Evolutionary conservation across 441 rosid genomes (phyloP).

Genomic region (Populus tomentosa): DNA sequence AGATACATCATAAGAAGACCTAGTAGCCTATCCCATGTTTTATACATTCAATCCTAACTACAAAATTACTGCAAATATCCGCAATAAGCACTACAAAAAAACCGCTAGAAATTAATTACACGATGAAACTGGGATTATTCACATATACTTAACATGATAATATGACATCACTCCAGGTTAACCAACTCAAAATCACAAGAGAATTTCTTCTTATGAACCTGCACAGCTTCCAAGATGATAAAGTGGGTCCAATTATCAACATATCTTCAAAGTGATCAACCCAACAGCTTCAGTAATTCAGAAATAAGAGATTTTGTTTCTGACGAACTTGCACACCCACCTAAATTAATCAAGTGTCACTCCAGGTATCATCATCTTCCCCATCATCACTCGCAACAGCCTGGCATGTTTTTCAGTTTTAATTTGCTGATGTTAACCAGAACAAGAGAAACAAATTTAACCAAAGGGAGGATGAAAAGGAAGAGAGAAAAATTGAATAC

Average conservation of each 20-base stretch:
- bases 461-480: not conserved
- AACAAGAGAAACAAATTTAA: not conserved
- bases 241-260: not conserved
- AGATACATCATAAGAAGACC: not conserved
- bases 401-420: constrained; percentile 35
- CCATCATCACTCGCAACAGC: constrained; percentile 76
- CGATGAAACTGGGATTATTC: constrained; percentile 27
- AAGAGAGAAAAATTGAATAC: constrained; percentile 27
- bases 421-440: constrained; percentile 12
- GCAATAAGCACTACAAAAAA: not conserved
- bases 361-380: constrained; percentile 68
- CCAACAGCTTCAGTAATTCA: constrained; percentile 3
- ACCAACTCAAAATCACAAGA: constrained; percentile 10
- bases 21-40: not conserved
- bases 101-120: constrained; percentile 26
- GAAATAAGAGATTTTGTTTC: not conserved
- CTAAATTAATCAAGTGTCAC: constrained; percentile 47
- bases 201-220: not conserved
- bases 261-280: not conserved
- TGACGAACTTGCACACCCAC: not conserved
- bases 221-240: not conserved
- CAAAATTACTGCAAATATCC: not conserved
- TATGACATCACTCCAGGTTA: constrained; percentile 1
- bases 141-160: constrained; percentile 22
- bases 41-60: not conserved